A percentile compares a stretch with the other conserved stretches of the same genome.
Conservation (phyloP, 257 asterid genomes). For the Buddleja alternifolia region DNA sequence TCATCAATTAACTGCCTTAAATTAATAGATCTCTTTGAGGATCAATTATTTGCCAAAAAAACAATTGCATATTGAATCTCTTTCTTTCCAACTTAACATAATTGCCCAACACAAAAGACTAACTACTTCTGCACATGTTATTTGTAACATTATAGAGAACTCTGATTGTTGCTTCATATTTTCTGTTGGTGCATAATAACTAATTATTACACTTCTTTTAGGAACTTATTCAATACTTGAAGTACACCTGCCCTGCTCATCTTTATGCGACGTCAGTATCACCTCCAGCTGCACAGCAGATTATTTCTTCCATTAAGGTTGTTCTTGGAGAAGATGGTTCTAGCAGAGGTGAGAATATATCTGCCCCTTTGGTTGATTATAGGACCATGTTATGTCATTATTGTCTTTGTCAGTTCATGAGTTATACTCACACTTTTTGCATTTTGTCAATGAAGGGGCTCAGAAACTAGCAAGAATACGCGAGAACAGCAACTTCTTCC, state of each 20-base stretch:
- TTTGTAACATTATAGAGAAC: not conserved
- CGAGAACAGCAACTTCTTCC: conserved; percentile 74
- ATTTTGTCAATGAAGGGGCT: conserved; percentile 51
- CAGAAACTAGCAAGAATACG: conserved; percentile 71
- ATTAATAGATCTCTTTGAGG: not conserved
- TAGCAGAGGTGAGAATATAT: conserved; percentile 55
- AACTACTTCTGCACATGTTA: not conserved
- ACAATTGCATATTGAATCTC: not conserved
- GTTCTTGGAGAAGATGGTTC: conserved; percentile 84
- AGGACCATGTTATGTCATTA: not conserved
- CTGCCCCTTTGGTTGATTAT: conserved; percentile 2
- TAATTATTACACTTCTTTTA: conserved; percentile 16
- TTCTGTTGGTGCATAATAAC: not conserved
- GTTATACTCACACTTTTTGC: not conserved
- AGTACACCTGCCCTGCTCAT: conserved; percentile 76
- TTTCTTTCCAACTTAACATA: not conserved
- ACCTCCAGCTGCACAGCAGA: conserved; percentile 80
- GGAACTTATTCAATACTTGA: conserved; percentile 72
- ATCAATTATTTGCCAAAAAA: not conserved
- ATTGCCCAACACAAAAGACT: not conserved
- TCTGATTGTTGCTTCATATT: not conserved
- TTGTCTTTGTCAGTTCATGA: not conserved
- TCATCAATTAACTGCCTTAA: not conserved
- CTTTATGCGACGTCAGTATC: conserved; percentile 77
- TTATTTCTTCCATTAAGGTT: conserved; percentile 68